Evolutionary conservation across 805 yeast species (phyloP).

Genomic region (Starmerella apicola): DNA sequence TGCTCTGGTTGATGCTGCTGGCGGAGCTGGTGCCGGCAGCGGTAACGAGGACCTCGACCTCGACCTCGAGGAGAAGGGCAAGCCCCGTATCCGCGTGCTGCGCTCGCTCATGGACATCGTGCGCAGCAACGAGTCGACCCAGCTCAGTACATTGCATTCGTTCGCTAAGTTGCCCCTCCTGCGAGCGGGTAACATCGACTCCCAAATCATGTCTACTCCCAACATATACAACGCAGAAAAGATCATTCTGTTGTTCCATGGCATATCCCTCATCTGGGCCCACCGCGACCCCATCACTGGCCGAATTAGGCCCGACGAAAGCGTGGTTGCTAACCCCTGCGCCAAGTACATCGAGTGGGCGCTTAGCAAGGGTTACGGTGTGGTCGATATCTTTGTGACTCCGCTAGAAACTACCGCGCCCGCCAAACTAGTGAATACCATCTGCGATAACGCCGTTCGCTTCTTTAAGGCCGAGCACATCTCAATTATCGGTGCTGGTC

Average conservation of each 20-base stretch:
- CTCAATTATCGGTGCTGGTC: slow-evolving; percentile 79
- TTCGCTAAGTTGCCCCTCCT: slow-evolving; percentile 60
- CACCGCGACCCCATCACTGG: slow-evolving; percentile 67
- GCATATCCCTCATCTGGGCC: slow-evolving; percentile 89
- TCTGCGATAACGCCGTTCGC: slow-evolving; percentile 86
- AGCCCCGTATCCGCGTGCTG: slow-evolving; percentile 5
- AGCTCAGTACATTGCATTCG: slow-evolving; percentile 39
- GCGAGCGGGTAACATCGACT: slow-evolving; percentile 39
- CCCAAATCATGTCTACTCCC: slow-evolving; percentile 59
- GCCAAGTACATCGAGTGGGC: slow-evolving; percentile 61
- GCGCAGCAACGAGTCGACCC: slow-evolving; percentile 51
- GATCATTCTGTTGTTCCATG: slow-evolving; percentile 65
- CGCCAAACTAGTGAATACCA: slow-evolving; percentile 40
- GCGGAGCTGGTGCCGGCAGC: neutral
- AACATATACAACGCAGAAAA: slow-evolving; percentile 48
- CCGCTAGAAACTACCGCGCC: slow-evolving; percentile 15
- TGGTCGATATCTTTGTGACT: slow-evolving; percentile 48
- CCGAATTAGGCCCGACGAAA: slow-evolving; percentile 53
- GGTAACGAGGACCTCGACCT: neutral
- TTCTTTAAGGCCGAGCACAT: slow-evolving; percentile 61
- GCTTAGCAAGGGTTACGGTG: slow-evolving; percentile 48
- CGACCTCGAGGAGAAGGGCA: neutral
- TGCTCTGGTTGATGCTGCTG: neutral
- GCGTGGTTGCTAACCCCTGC: slow-evolving; percentile 67
- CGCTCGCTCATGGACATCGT: slow-evolving; percentile 52